Evolutionary conservation across 2,329 filamentous ascomycete genomes (phyloP).

Genomic region (Fonsecaea multimorphosa): DNA sequence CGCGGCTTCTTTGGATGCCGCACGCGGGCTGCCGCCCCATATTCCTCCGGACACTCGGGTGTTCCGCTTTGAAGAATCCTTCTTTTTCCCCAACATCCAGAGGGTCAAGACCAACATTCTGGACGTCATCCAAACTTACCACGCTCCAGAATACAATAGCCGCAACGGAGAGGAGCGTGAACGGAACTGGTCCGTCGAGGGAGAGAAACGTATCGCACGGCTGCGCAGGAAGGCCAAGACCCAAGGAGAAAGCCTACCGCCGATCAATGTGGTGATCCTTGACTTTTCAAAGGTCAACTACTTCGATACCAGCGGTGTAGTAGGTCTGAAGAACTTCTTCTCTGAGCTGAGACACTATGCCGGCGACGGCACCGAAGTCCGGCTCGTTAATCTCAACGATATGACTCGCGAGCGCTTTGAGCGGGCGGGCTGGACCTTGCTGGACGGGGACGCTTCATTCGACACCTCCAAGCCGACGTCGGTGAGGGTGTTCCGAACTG

Average conservation of each 20-base stretch:
- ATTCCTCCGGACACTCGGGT: conserved; percentile 59
- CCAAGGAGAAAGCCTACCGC: conserved; percentile 44
- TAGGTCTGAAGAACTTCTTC: conserved; percentile 57
- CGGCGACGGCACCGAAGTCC: conserved; percentile 54
- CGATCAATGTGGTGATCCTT: conserved; percentile 58
- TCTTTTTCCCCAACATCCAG: conserved; percentile 68
- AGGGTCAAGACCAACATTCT: conserved; percentile 57
- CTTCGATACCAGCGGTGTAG: conserved; percentile 61
- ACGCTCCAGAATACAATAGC: conserved; percentile 50
- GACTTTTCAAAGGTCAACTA: conserved; percentile 61
- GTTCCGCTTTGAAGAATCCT: conserved; percentile 62
- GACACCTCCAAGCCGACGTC: conserved; percentile 17
- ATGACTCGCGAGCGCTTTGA: conserved; percentile 46
- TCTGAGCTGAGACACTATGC: conserved; percentile 58
- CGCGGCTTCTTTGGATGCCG: conserved; percentile 39
- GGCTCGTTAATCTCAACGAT: conserved; percentile 57
- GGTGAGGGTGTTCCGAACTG: conserved; percentile 31
- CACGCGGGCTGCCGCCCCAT: conserved; percentile 32
- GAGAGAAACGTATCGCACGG: conserved; percentile 54
- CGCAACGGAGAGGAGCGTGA: conserved; percentile 47
- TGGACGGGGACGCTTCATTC: conserved; percentile 26
- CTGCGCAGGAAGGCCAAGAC: conserved; percentile 53
- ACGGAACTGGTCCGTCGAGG: conserved; percentile 62
- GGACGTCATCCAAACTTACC: conserved; percentile 58
- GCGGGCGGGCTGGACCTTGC: conserved; percentile 45